These are phyloP conservation scores for Spathaspora sp. DNA, from an alignment of 805 yeast genomes.

Conservation along the genomic window DNA sequence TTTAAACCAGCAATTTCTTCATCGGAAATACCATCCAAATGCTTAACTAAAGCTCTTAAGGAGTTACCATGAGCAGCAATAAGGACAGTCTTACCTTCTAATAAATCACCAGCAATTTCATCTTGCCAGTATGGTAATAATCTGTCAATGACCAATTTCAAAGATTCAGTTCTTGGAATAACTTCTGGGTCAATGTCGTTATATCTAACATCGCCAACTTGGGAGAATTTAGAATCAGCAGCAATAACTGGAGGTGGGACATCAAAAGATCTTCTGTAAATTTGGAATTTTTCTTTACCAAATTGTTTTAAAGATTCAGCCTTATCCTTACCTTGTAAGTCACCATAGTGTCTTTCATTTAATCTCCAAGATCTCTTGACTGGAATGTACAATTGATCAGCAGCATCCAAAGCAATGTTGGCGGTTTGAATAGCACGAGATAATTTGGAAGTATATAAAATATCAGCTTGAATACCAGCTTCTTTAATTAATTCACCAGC, in stretches of 20 bases:
- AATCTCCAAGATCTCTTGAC: slow-evolving; percentile 96
- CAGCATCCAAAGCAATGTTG: slow-evolving; percentile 82
- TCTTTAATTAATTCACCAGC: slow-evolving; percentile 92
- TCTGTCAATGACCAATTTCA: slow-evolving; percentile 93
- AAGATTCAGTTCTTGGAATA: slow-evolving; percentile 91
- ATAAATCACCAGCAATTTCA: slow-evolving; percentile 78
- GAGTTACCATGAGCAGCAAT: slow-evolving; percentile 99
- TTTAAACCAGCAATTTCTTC: slow-evolving; percentile 89
- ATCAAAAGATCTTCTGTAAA: slow-evolving; percentile 96
- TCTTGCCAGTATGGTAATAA: slow-evolving; percentile 96
- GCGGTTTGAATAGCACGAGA: slow-evolving; percentile 97
- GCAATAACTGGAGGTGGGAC: slow-evolving; percentile 91
- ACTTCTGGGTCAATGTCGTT: slow-evolving; percentile 76
- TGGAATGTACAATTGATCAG: slow-evolving; percentile 89
- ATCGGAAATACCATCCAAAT: slow-evolving; percentile 90
- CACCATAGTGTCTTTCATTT: slow-evolving; percentile 99
- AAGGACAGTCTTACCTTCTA: slow-evolving; percentile 85
- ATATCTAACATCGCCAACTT: slow-evolving; percentile 84
- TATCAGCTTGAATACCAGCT: slow-evolving; percentile 79
- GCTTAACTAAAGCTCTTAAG: slow-evolving; percentile 92
- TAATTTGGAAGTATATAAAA: slow-evolving; percentile 85
- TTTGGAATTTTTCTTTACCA: slow-evolving; percentile 92
- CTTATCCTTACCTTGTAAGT: slow-evolving; percentile 96
- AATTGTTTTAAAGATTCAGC: slow-evolving; percentile 84
- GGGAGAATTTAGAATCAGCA: slow-evolving; percentile 77